Evolutionary conservation across 139 green algal genomes (phyloP).

Genomic region (Zygnema circumcarinatum): DNA sequence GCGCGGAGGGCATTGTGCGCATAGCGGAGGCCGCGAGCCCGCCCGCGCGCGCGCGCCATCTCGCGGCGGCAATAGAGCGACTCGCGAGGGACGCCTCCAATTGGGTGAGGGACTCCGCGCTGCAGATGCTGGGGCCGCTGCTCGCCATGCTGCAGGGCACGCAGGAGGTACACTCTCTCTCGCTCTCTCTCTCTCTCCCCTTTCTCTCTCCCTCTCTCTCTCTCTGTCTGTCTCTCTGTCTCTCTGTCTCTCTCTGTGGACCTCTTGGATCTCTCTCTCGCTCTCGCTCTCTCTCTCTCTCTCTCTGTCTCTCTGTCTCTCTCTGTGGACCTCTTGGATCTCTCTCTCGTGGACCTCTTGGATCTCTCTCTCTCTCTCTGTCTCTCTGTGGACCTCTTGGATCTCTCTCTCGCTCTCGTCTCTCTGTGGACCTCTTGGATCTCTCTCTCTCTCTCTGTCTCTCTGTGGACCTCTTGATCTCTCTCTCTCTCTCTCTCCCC

Average conservation of each 20-base stretch:
- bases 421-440: too few species aligned
- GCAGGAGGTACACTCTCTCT: neutral
- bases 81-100: neutral
- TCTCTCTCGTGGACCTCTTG: too few species aligned
- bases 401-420: too few species aligned
- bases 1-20: conserved; percentile 24
- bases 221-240: neutral
- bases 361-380: too few species aligned
- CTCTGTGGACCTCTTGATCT: too few species aligned
- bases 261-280: too few species aligned
- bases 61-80: neutral
- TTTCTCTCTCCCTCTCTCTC: neutral
- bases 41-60: neutral
- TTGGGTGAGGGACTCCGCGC: conserved; percentile 18
- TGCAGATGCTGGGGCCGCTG: conserved; percentile 31
- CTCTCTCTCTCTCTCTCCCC: neutral
- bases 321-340: too few species aligned
- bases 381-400: too few species aligned
- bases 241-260: neutral
- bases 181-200: neutral
- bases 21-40: conserved; percentile 11
- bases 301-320: too few species aligned
- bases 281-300: too few species aligned
- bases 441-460: too few species aligned
- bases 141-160: conserved; percentile 7